Evolutionary conservation across 305 asterid species (phyloP).

Genomic region (Fraxinus baroniana): DNA sequence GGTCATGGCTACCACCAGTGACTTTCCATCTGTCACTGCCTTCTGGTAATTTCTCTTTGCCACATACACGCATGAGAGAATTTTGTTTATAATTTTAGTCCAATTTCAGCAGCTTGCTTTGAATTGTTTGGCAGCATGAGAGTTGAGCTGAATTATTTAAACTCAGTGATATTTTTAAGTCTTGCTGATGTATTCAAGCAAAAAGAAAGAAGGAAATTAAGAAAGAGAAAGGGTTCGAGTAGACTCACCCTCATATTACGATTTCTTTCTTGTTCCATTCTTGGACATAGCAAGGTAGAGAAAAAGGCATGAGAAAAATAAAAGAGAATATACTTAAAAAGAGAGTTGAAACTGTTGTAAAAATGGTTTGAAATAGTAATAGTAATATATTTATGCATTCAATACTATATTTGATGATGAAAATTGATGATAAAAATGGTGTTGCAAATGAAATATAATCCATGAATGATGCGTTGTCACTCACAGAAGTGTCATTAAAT

Average conservation of each 20-base stretch:
- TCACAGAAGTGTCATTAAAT: neutral
- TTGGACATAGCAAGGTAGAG: neutral
- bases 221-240: neutral
- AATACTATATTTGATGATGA: neutral
- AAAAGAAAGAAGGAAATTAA: neutral
- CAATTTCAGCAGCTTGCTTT: neutral
- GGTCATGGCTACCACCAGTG: conserved; percentile 16
- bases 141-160: neutral
- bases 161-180: neutral
- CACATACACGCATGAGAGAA: neutral
- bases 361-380: neutral
- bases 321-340: neutral
- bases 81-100: neutral
- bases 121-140: neutral
- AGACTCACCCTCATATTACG: neutral
- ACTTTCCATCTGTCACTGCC: conserved; percentile 18
- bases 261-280: neutral
- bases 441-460: neutral
- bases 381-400: neutral
- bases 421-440: neutral
- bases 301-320: neutral
- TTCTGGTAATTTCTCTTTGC: conserved; percentile 8
- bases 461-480: neutral
- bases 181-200: neutral
- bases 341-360: neutral